Conservation (phyloP, 352 stramenopile species). For the Globisporangium solare region DNA sequence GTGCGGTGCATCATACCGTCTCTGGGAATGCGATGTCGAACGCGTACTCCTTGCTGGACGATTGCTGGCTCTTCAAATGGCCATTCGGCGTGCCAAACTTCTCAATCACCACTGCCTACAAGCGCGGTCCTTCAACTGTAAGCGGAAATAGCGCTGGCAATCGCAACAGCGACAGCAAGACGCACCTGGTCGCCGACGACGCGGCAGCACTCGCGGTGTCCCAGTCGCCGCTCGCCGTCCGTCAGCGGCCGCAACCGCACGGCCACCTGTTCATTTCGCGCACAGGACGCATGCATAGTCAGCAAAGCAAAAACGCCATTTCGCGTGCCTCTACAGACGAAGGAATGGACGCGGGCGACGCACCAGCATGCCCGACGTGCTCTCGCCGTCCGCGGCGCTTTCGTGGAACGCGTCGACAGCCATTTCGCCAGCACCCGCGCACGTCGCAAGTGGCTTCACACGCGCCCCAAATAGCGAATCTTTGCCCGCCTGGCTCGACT, state of each 20-base stretch:
- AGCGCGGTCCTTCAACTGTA: neutral
- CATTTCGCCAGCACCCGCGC: slow-evolving; percentile 4
- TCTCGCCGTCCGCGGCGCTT: slow-evolving; percentile 28
- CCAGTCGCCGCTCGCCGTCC: slow-evolving; percentile 32
- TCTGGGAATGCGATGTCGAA: slow-evolving; percentile 56
- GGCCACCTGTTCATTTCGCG: slow-evolving; percentile 29
- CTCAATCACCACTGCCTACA: slow-evolving; percentile 57
- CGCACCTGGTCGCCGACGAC: slow-evolving; percentile 51
- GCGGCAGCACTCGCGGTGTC: slow-evolving; percentile 47
- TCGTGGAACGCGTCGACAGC: slow-evolving; percentile 21
- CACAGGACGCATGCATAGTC: neutral
- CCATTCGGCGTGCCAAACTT: slow-evolving; percentile 41
- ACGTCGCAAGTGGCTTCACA: neutral
- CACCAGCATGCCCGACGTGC: slow-evolving; percentile 40
- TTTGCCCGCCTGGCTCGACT: neutral
- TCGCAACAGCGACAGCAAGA: neutral
- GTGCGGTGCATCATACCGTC: slow-evolving; percentile 10
- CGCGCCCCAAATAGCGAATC: neutral
- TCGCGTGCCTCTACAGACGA: neutral
- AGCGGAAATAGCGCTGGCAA: neutral
- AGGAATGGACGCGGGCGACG: neutral
- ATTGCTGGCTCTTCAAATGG: slow-evolving; percentile 52
- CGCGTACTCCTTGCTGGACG: slow-evolving; percentile 49
- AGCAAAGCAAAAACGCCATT: neutral
- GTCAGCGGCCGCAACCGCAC: slow-evolving; percentile 47